Percentiles rank a stretch among this genome's conserved stretches.
These are phyloP conservation scores for Protea cynaroides DNA, from an alignment of 164 flowering plant genomes.

Conservation along the genomic window DNA sequence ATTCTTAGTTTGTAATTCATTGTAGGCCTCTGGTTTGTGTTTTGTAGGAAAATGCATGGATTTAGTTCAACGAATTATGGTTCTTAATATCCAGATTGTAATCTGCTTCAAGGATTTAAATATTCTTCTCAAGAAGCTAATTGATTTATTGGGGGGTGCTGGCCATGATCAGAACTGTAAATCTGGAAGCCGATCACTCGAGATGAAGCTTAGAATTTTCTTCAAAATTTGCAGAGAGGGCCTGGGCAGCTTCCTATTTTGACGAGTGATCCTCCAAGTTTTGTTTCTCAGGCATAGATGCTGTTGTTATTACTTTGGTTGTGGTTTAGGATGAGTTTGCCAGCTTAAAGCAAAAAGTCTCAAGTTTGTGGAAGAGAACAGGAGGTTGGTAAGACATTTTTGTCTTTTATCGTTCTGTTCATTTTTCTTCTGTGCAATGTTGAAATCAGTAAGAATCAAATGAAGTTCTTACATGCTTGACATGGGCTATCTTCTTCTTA, in stretches of 20 bases:
- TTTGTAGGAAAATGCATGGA: no score
- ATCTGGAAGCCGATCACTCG: constrained; percentile 6
- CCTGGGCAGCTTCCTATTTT: neutral
- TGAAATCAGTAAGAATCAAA: neutral
- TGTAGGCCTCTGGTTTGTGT: no score
- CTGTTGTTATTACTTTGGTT: neutral
- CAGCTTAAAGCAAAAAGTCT: neutral
- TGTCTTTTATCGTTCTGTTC: neutral
- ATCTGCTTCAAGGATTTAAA: no score
- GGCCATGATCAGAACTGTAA: constrained; percentile 12
- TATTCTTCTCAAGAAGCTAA: no score
- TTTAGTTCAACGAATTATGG: no score
- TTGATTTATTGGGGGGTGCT: constrained; percentile 15
- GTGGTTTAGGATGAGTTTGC: neutral
- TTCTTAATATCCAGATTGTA: no score
- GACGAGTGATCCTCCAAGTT: neutral
- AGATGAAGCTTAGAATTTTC: neutral
- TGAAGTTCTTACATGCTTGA: neutral
- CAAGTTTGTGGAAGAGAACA: neutral
- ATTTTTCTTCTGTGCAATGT: neutral
- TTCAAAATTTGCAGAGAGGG: neutral
- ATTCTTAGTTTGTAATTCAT: no score
- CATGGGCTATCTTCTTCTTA: no score
- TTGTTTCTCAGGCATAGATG: constrained; percentile 1
- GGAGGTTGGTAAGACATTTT: no score